Evolutionary conservation across 1,139 yeast genomes (phyloP).

Genomic region (Candida tunisiensis): DNA sequence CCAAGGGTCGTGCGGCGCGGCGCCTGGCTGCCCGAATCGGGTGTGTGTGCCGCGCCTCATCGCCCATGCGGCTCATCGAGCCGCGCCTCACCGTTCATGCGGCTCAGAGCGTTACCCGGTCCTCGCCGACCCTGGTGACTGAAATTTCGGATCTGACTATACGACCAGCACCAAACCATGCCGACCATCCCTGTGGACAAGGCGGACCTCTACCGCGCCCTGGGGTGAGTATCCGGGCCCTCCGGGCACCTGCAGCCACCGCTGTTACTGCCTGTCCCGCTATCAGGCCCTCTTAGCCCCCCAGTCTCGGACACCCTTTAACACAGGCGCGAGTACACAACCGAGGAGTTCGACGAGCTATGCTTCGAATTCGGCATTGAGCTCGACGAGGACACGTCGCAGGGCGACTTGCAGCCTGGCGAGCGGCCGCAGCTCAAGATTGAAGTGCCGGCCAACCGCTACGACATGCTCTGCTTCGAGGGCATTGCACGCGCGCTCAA

Average conservation of each 20-base stretch:
- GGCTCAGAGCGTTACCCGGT: too few species aligned
- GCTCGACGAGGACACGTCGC: slow-evolving; percentile 74
- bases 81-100: too few species aligned
- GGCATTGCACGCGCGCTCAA: slow-evolving; percentile 94
- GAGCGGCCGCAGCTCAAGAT: slow-evolving; percentile 95
- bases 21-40: too few species aligned
- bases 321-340: slow-evolving; percentile 58
- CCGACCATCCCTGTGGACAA: slow-evolving; percentile 96
- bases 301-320: slow-evolving; percentile 14
- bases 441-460: slow-evolving; percentile 95
- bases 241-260: slow-evolving; percentile 5
- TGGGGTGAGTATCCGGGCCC: too few species aligned
- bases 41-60: too few species aligned
- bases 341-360: slow-evolving; percentile 88
- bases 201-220: slow-evolving; percentile 68
- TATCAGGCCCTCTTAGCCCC: too few species aligned
- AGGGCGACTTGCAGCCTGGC: slow-evolving; percentile 17
- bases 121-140: background rate
- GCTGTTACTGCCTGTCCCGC: too few species aligned
- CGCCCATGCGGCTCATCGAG: too few species aligned
- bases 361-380: slow-evolving; percentile 98
- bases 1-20: too few species aligned
- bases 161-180: slow-evolving; percentile 27
- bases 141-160: background rate
- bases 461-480: slow-evolving; percentile 94